Evolutionary conservation across 192 early-diverging fungal genomes (phyloP), one percentile per base, ranked within the genome.

Genomic region (Entomortierella chlamydospora): DNA sequence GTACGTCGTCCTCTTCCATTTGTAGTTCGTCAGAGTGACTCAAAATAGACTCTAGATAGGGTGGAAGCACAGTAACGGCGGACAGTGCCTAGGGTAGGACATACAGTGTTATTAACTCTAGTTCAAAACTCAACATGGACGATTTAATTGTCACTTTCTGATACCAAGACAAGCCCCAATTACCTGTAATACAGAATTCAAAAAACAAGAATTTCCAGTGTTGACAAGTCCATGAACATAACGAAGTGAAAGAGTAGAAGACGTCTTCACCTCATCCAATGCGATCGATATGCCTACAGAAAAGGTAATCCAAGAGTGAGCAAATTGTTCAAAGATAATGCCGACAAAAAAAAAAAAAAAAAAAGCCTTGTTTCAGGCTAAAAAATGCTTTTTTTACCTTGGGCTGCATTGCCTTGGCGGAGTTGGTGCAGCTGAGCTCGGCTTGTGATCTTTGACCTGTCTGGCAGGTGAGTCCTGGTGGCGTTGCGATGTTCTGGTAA

Each of bases 171-270:
- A 31, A 31, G 6, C 26, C 6, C 15, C 47, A 57, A 18, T 61
- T 83, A 87, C 96, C 88, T 98, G 96, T 30, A 98, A 61, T 8
- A 95, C 93, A 20, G 93, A 93, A 84, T 98, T 98, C 80, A 98
- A 87, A 70, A 96, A 98, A 81, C 96, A 98, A 53, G 95, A 93
- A 76, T 98, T 98, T 52, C 96, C 96, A 25, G 91, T 89, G 57
- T 98, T 98, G 60, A 93, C 86, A 50, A 97, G 85, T 2, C 96
- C 96, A 66, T 87, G 85, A 49, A 93, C 84, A 50, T 67, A 39
- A 31, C 50, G 69, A 22, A 54, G 50, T 49, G 68, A 34, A 30
- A 41, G 39, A 34, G 60, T 5, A 41, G 67, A n/a, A 15, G 64
- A 30, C 23, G 33, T 17, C 22, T 43, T 64, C 43, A 57, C 23